These are phyloP conservation scores for Coemansia sp. DNA, from an alignment of 192 early-diverging fungal genomes.

Conservation along the genomic window DNA sequence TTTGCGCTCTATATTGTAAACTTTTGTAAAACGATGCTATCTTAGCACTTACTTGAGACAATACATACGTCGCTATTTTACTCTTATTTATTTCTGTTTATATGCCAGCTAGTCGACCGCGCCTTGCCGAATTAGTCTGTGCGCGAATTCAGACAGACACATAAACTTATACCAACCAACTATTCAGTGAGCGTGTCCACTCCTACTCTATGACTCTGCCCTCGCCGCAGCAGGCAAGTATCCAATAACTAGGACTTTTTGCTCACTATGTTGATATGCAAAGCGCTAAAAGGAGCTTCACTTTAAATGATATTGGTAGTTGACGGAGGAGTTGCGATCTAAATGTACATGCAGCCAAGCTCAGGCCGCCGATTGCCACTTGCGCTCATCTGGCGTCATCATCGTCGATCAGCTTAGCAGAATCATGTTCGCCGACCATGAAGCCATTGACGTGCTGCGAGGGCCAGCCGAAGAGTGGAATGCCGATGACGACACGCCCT, in stretches of 20 bases:
- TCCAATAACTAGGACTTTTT: neutral
- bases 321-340: slow-evolving; percentile 21
- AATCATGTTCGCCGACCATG: slow-evolving; percentile 40
- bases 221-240: slow-evolving; percentile 1
- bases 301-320: neutral
- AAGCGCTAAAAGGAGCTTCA: neutral
- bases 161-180: neutral
- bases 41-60: neutral
- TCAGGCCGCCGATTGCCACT: slow-evolving; percentile 40
- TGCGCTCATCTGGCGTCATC: slow-evolving; percentile 46
- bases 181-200: neutral
- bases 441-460: slow-evolving; percentile 43
- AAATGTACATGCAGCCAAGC: slow-evolving; percentile 24
- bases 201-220: slow-evolving; percentile 6
- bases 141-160: slow-evolving; percentile 6
- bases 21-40: neutral
- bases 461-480: slow-evolving; percentile 46
- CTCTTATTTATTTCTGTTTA: neutral
- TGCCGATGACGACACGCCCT: slow-evolving; percentile 3
- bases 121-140: slow-evolving; percentile 1
- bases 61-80: neutral
- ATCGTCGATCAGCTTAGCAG: slow-evolving; percentile 26
- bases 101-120: neutral
- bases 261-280: neutral
- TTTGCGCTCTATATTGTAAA: too few relatives aligned